Base-by-base conservation (phyloP, 2,329 filamentous ascomycete species). In the Bipolaris bicolor region DNA sequence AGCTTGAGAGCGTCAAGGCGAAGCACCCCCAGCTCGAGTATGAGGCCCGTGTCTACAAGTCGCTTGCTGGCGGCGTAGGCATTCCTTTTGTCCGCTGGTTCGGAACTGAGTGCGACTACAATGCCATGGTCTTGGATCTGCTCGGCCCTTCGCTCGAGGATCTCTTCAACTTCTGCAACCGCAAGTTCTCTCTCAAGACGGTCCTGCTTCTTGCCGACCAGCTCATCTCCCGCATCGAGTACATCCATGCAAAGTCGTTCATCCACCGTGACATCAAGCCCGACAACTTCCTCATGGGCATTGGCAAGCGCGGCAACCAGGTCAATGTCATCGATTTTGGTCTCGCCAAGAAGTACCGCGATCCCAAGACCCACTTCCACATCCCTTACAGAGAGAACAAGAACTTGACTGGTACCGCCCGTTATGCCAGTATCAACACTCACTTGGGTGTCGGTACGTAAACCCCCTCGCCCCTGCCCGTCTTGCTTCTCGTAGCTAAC, bases 381-480 rank as follows among this genome's bases (percentile, higher is more conserved):
- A 99, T 98, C 62, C 95, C 95, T 45, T 98, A 99, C 86, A 89
- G 95, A 82, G 95, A 98, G 91, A 98, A 98, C 89, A 98, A 99
- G 90, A 98, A 98, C 86, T 83, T 99, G 80, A 99, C 95, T 52
- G 95, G 95, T 78, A 99, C 95, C 72, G 95, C 95, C 72, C 94
- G 95, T 78, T 99, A 99, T 81, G 95, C 95, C 63, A 96, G 91
- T 63, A 99, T 99, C 83, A 99, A 99, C 84, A 99, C 95, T 61
- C 95, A 99, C 77, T 82, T 98, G 77, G 95, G 95, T 79, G 95
- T 98, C 70, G 89, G 88, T 90, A 86, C 66, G 86, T 66, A 46
- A n/a, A 37, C 6, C 18, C 34, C 11, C 18, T 65, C 43, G 15
- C 36, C 5, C 18, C 34, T 10, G 15, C n/a, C 24, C 7, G 20